Evolutionary conservation across 2,329 filamentous ascomycete species (phyloP).

Genomic region (Pyricularia pennisetigena): DNA sequence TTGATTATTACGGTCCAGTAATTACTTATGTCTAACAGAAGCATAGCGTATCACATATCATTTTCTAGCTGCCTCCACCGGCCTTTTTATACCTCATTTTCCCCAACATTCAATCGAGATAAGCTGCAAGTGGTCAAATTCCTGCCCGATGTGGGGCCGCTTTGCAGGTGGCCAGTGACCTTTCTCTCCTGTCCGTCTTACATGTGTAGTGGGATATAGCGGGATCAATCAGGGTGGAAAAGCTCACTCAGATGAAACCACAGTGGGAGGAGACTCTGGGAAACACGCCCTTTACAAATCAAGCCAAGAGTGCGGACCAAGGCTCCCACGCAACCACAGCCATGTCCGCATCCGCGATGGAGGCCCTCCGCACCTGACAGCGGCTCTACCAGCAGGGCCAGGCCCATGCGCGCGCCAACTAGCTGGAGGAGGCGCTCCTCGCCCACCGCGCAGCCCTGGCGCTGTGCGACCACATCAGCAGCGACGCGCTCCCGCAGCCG

Average conservation of each 20-base stretch:
- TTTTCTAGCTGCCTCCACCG: too few relatives aligned
- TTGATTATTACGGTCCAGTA: too few relatives aligned
- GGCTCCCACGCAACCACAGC: conserved; percentile 7
- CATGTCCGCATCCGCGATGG: conserved; percentile 12
- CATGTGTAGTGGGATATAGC: too few relatives aligned
- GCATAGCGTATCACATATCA: too few relatives aligned
- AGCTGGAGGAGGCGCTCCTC: conserved; percentile 14
- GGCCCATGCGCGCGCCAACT: conserved; percentile 8
- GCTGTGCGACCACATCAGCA: conserved; percentile 9
- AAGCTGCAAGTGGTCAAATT: too few relatives aligned
- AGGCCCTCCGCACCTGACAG: conserved; percentile 12
- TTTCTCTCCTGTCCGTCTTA: not conserved
- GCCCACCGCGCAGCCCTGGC: conserved; percentile 15
- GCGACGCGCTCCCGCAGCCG: conserved; percentile 5
- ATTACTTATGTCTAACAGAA: too few relatives aligned
- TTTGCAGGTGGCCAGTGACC: not conserved
- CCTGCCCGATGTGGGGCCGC: not conserved
- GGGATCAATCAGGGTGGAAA: too few relatives aligned
- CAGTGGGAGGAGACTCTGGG: not conserved
- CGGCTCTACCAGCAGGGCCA: conserved; percentile 10
- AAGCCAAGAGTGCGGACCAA: not conserved
- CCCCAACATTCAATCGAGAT: too few relatives aligned
- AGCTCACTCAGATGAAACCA: not conserved
- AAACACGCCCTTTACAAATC: not conserved
- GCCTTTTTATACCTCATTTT: too few relatives aligned